These are phyloP conservation scores for Phytopythium aichiense DNA, from an alignment of 352 stramenopile species.

Conservation along the genomic window DNA sequence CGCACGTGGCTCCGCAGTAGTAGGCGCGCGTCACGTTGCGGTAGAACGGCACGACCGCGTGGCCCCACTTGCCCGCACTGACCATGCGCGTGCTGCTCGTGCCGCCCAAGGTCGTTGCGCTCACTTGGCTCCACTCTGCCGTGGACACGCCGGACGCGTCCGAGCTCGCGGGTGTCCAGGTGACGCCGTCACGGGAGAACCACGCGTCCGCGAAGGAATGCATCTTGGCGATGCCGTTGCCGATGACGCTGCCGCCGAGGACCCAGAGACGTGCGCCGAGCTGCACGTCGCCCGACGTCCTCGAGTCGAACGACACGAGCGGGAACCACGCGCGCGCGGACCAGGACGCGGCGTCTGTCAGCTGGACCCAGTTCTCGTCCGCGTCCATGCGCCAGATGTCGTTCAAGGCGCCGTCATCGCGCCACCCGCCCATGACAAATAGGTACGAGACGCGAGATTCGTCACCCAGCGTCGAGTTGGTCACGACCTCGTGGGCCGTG, in stretches of 20 bases:
- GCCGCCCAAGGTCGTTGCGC: slow-evolving; percentile 14
- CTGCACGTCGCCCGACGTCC: slow-evolving; percentile 52
- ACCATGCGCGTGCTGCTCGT: slow-evolving; percentile 32
- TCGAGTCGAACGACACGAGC: slow-evolving; percentile 71
- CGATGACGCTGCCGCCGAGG: slow-evolving; percentile 68
- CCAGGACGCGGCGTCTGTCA: slow-evolving; percentile 47
- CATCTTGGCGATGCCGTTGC: slow-evolving; percentile 70
- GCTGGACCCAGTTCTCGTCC: slow-evolving; percentile 30
- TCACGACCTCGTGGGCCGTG: slow-evolving; percentile 42
- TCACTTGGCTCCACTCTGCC: slow-evolving; percentile 72
- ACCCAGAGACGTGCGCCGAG: slow-evolving; percentile 68
- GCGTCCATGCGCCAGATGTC: slow-evolving; percentile 74
- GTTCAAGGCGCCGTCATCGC: slow-evolving; percentile 41
- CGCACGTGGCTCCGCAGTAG: slow-evolving; percentile 52
- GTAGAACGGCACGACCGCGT: slow-evolving; percentile 50
- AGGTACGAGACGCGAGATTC: slow-evolving; percentile 39
- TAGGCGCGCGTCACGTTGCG: slow-evolving; percentile 45
- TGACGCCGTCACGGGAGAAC: slow-evolving; percentile 58
- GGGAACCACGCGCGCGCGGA: slow-evolving; percentile 66
- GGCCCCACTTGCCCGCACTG: slow-evolving; percentile 74
- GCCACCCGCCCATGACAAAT: slow-evolving; percentile 69
- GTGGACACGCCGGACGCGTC: slow-evolving; percentile 67
- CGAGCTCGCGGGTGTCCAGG: slow-evolving; percentile 56
- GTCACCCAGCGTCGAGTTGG: slow-evolving; percentile 52
- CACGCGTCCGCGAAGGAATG: slow-evolving; percentile 66